These are phyloP conservation scores for Vitis amurensis DNA, from an alignment of 164 flowering plant genomes.

Conservation along the genomic window DNA sequence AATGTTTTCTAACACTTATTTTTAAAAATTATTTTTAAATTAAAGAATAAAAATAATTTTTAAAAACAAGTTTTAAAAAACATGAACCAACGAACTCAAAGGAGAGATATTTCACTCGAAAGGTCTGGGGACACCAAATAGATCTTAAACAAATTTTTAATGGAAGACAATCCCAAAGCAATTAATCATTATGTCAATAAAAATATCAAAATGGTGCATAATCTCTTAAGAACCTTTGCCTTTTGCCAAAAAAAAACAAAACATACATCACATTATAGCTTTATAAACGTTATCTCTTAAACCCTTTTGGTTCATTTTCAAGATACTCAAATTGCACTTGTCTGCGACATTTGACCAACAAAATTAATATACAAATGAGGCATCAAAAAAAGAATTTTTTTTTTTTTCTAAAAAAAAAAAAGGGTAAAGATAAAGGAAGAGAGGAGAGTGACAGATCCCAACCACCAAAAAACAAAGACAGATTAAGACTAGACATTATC, in stretches of 20 bases:
- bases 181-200: neutral
- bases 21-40: no score
- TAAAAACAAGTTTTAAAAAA: no score
- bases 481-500: neutral
- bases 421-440: neutral
- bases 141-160: no score
- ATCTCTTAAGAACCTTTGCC: neutral
- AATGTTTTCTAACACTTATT: no score
- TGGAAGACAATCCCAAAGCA: neutral
- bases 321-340: neutral
- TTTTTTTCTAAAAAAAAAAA: neutral
- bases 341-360: constrained; percentile 15
- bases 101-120: no score
- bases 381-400: no score
- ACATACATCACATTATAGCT: constrained; percentile 7
- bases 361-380: neutral
- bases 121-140: no score
- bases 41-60: no score
- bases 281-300: neutral
- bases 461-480: neutral
- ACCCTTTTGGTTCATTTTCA: neutral
- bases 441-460: neutral
- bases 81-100: no score
- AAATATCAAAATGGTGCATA: no score
- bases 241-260: constrained; percentile 5